These are phyloP conservation scores for Heimioporus sp. DNA, from an alignment of 768 basidiomycete species.

Conservation along the genomic window DNA sequence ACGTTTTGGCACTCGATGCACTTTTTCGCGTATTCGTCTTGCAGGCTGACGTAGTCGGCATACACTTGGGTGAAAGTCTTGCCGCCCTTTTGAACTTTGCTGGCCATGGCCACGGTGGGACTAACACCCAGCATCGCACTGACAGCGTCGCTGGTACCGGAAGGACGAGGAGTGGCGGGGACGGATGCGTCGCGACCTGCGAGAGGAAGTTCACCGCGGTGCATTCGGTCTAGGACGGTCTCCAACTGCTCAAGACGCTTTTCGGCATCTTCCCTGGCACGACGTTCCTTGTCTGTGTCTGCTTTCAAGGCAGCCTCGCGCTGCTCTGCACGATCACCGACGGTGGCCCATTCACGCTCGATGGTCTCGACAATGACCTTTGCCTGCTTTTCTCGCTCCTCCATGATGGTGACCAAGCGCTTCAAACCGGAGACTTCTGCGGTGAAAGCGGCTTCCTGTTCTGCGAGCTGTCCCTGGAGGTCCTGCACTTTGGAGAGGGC, in stretches of 20 bases:
- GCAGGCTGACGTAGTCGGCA: slow-evolving; percentile 81
- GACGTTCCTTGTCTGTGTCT: slow-evolving; percentile 73
- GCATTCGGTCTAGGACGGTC: slow-evolving; percentile 67
- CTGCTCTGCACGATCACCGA: slow-evolving; percentile 66
- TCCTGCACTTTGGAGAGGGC: slow-evolving; percentile 73
- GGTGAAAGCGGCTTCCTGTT: slow-evolving; percentile 81
- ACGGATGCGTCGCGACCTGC: slow-evolving; percentile 43
- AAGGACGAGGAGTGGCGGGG: slow-evolving; percentile 42
- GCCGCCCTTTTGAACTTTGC: slow-evolving; percentile 74
- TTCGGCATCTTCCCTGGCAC: slow-evolving; percentile 68
- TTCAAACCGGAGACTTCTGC: slow-evolving; percentile 73
- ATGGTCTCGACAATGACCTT: slow-evolving; percentile 80
- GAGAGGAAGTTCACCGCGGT: slow-evolving; percentile 66
- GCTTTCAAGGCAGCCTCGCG: slow-evolving; percentile 66
- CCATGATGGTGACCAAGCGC: slow-evolving; percentile 80
- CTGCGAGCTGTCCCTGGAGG: slow-evolving; percentile 74
- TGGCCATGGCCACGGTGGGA: slow-evolving; percentile 86
- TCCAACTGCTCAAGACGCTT: slow-evolving; percentile 70
- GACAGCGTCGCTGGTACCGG: slow-evolving; percentile 40
- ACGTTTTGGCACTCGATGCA: slow-evolving; percentile 82
- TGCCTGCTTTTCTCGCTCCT: slow-evolving; percentile 83
- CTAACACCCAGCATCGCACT: slow-evolving; percentile 71
- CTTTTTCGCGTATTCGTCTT: slow-evolving; percentile 78
- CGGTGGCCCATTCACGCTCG: slow-evolving; percentile 77
- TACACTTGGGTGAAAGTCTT: slow-evolving; percentile 96